These are phyloP conservation scores for Candida qinlingensis DNA, from an alignment of 805 yeast genomes.

Conservation along the genomic window DNA sequence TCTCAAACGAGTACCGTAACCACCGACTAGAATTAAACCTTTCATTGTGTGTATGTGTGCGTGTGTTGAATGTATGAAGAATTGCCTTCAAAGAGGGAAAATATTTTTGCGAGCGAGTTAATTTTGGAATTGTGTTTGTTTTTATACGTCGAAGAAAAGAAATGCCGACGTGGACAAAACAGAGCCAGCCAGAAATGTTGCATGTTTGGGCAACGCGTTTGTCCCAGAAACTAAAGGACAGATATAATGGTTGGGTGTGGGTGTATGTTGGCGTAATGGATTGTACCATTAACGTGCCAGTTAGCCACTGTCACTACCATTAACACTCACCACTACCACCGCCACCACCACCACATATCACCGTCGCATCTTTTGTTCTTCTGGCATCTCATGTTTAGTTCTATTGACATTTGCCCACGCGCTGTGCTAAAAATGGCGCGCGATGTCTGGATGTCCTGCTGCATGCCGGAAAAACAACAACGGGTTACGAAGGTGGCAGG, in stretches of 20 bases:
- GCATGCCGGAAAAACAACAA: too few relatives aligned
- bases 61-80: slow-evolving; percentile 6
- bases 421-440: too few relatives aligned
- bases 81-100: slow-evolving; percentile 7
- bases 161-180: slow-evolving; percentile 3
- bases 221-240: neutral
- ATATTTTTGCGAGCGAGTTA: neutral
- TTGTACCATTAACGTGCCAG: too few relatives aligned
- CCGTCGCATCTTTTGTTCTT: too few relatives aligned
- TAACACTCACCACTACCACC: too few relatives aligned
- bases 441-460: too few relatives aligned
- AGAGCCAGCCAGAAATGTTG: neutral
- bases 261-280: neutral
- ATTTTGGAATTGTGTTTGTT: slow-evolving; percentile 4
- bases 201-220: neutral
- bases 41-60: slow-evolving; percentile 53
- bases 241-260: neutral
- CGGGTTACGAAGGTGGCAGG: too few relatives aligned
- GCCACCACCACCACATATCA: too few relatives aligned
- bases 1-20: slow-evolving; percentile 99
- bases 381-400: too few relatives aligned
- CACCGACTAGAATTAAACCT: slow-evolving; percentile 97
- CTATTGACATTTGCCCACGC: too few relatives aligned
- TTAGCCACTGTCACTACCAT: too few relatives aligned
- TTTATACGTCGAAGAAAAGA: slow-evolving; percentile 3